A percentile compares a stretch with the other conserved stretches of the same genome.
Evolutionary conservation across 2,329 filamentous ascomycete genomes (phyloP).

Genomic region (Pyrenochaeta sp.): DNA sequence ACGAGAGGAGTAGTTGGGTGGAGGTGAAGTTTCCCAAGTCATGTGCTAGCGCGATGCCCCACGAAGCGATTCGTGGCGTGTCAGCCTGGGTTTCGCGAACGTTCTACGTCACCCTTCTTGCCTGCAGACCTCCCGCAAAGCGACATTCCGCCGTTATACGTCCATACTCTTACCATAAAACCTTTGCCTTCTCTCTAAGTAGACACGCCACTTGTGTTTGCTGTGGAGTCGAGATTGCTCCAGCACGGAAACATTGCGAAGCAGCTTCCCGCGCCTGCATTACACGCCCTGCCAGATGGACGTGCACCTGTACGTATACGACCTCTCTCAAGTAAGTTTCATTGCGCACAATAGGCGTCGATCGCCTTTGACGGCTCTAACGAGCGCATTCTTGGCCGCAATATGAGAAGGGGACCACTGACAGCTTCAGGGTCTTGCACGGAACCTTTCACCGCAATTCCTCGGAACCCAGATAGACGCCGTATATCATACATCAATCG

Average conservation of each 20-base stretch:
- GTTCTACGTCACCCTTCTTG: constrained; percentile 23
- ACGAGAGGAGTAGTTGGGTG: neutral
- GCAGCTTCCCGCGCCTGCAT: neutral
- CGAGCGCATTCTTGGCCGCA: neutral
- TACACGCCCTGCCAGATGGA: constrained; percentile 50
- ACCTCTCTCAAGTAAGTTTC: constrained; percentile 54
- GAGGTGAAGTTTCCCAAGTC: constrained; percentile 11
- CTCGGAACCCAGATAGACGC: constrained; percentile 82
- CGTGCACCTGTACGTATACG: constrained; percentile 61
- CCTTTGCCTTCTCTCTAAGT: neutral
- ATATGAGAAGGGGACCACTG: neutral
- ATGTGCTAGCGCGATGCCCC: constrained; percentile 34
- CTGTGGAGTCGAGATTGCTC: neutral
- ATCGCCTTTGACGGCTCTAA: too few species aligned
- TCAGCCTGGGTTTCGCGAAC: constrained; percentile 16
- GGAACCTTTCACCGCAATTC: constrained; percentile 63
- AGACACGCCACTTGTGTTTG: neutral
- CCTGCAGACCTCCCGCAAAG: neutral
- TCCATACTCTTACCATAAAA: neutral
- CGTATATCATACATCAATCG: constrained; percentile 92
- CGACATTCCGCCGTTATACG: neutral
- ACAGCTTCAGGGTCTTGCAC: constrained; percentile 60
- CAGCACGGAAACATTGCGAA: neutral
- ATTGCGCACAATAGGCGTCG: too few species aligned
- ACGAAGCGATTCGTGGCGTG: constrained; percentile 10